Evolutionary conservation across 2,329 filamentous ascomycete genomes (phyloP), one percentile per base, ranked within the genome.

Genomic region (Claviceps capensis): DNA sequence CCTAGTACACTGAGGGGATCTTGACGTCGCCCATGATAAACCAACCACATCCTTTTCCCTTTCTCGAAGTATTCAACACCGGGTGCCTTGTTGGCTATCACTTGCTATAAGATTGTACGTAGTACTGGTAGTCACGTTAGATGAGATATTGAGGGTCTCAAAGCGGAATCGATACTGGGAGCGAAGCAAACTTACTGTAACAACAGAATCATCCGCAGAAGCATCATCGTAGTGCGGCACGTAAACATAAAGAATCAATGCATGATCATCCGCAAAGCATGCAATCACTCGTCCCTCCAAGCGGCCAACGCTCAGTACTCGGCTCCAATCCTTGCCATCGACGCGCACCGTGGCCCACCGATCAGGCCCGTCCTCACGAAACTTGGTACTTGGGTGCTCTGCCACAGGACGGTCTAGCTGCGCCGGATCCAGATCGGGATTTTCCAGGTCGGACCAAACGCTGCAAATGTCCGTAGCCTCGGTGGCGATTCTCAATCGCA

Each of bases 301-400:
- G 49, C 90, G 76, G 1, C 91, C 91, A 13, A 97, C 90, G 65
- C 88, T 94, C 58, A 98, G 74, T n/a, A 97, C 91, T 58, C 81
- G 82, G 36, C 88, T 88, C 91, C 93, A 97, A 65, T 98, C 93
- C 65, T 82, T 85, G 37, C 89, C 93, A 68, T 97, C 93, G 23
- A 97, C 89, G 50, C 87, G 77, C 38, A 97, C 91, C 23, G 81
- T 88, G 1, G 89, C 88, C 88, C 91, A 97, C 46, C 81, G 82
- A 55, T 88, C 82, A 14, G 89, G 86, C 14, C 86, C 87, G 19
- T 80, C 82, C 50, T 82, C 78, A 59, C 81, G 82, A 75, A 94
- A 91, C 54, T 74, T 76, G 49, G 88, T 88, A 65, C 84, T 90
- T 0, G 90, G 89, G 65, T 95, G 87, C 54, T 91, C 83, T 51